A percentile compares a stretch with the other conserved stretches of the same genome.
Evolutionary conservation across 805 yeast genomes (phyloP).

Genomic region (Aciculoconidium aculeatum): DNA sequence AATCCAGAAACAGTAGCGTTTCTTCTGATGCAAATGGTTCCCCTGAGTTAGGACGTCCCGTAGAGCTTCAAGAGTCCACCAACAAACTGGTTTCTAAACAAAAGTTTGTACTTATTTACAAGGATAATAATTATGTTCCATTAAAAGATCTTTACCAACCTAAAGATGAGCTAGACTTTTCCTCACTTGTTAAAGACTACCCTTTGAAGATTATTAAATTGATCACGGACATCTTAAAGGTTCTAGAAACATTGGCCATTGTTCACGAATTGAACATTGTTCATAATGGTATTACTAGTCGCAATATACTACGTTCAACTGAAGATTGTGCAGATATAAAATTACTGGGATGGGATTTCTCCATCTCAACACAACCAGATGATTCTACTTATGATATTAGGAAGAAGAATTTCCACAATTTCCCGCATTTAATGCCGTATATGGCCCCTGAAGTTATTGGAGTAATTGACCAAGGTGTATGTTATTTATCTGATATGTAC

Average conservation of each 20-base stretch:
- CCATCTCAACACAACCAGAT: slow-evolving; percentile 37
- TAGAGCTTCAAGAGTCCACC: too few species aligned
- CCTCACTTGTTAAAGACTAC: too few species aligned
- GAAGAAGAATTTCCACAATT: slow-evolving; percentile 30
- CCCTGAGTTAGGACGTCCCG: too few species aligned
- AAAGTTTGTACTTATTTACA: slow-evolving; percentile 18
- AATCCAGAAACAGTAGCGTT: too few species aligned
- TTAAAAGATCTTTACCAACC: slow-evolving; percentile 4
- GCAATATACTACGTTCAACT: slow-evolving; percentile 31
- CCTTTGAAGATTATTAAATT: slow-evolving; percentile 15
- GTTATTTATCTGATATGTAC: slow-evolving; percentile 44
- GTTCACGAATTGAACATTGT: slow-evolving; percentile 40
- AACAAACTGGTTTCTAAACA: too few species aligned
- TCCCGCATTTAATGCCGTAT: slow-evolving; percentile 38
- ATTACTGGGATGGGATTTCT: slow-evolving; percentile 45
- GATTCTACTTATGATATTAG: slow-evolving; percentile 38
- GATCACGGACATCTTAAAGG: slow-evolving; percentile 18
- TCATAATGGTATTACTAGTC: slow-evolving; percentile 42
- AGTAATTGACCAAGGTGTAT: slow-evolving; percentile 31
- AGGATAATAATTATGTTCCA: slow-evolving; percentile 13
- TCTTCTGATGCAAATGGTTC: too few species aligned
- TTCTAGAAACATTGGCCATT: slow-evolving; percentile 18
- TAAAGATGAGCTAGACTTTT: too few species aligned
- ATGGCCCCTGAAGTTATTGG: slow-evolving; percentile 48
- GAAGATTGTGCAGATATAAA: slow-evolving; percentile 23